phyloP scores from a whole-genome alignment of 805 yeast genomes.

The Lachancea meyersii region DNA sequence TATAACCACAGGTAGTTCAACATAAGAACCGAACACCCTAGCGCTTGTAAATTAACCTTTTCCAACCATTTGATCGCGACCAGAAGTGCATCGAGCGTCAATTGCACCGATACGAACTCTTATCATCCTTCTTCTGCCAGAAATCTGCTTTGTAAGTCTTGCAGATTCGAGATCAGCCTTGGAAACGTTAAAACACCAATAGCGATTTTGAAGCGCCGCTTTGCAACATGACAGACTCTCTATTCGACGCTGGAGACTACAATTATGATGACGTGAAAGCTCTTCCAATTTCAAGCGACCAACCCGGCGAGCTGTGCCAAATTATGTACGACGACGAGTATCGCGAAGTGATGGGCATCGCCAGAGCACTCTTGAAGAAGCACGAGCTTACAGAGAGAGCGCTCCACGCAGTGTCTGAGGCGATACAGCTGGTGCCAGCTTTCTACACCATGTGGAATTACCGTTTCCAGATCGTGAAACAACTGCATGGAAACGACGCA shows the following conservation, averaged over 20 bases:
- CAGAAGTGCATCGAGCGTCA: too few species aligned
- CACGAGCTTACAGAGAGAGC: conserved; percentile 70
- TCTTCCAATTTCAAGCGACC: conserved; percentile 37
- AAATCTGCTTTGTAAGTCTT: too few species aligned
- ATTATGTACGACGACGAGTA: conserved; percentile 73
- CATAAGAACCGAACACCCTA: too few species aligned
- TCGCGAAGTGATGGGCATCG: conserved; percentile 49
- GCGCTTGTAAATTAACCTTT: too few species aligned
- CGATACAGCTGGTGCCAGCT: conserved; percentile 70
- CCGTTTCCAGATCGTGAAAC: conserved; percentile 46
- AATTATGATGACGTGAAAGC: conserved; percentile 41
- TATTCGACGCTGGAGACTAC: neutral
- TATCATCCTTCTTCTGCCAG: too few species aligned
- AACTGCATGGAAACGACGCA: conserved; percentile 31
- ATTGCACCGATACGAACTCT: too few species aligned
- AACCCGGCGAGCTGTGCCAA: conserved; percentile 43
- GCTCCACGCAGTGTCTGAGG: conserved; percentile 53
- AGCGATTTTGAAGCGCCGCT: neutral
- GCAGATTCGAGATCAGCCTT: too few species aligned
- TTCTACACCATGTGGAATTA: conserved; percentile 89
- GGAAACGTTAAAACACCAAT: too few species aligned
- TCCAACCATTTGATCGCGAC: too few species aligned
- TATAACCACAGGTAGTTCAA: too few species aligned
- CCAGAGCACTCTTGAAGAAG: conserved; percentile 51
- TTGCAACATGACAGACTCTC: neutral